Evolutionary conservation across 345 rosid species (phyloP).

Genomic region (Murraya paniculata): DNA sequence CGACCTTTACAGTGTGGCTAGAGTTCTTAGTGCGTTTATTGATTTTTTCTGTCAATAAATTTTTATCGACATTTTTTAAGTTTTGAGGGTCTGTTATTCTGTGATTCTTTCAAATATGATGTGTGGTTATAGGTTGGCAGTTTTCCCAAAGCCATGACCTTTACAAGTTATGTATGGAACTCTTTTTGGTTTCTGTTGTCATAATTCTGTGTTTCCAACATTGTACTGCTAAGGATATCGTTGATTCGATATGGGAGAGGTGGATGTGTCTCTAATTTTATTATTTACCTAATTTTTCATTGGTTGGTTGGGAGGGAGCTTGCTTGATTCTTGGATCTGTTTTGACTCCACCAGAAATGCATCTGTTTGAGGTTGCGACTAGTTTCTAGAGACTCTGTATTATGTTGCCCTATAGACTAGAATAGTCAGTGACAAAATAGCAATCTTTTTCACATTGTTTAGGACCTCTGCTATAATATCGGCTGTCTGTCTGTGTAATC

Average conservation of each 20-base stretch:
- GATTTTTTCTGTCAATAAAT: background rate
- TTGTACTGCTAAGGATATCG: background rate
- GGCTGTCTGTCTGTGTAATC: background rate
- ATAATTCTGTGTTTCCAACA: background rate
- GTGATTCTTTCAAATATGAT: background rate
- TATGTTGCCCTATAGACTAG: background rate
- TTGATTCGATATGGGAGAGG: background rate
- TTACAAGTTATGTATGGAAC: background rate
- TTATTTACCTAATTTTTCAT: background rate
- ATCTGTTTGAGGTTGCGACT: background rate
- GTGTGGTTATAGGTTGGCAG: background rate
- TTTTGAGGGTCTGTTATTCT: background rate
- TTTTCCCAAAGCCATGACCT: background rate
- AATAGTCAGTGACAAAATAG: background rate
- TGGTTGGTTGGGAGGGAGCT: background rate
- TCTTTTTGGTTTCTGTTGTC: background rate
- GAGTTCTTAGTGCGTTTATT: background rate
- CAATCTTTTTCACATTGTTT: background rate
- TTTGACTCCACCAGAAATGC: background rate
- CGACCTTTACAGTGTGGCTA: background rate
- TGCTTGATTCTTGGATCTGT: background rate
- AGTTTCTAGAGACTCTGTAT: no score
- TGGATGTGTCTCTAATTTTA: background rate
- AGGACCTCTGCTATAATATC: background rate
- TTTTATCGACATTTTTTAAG: background rate